These are phyloP conservation scores for Arthrobotrys iridis DNA, from an alignment of 2,329 filamentous ascomycete species.

Conservation along the genomic window DNA sequence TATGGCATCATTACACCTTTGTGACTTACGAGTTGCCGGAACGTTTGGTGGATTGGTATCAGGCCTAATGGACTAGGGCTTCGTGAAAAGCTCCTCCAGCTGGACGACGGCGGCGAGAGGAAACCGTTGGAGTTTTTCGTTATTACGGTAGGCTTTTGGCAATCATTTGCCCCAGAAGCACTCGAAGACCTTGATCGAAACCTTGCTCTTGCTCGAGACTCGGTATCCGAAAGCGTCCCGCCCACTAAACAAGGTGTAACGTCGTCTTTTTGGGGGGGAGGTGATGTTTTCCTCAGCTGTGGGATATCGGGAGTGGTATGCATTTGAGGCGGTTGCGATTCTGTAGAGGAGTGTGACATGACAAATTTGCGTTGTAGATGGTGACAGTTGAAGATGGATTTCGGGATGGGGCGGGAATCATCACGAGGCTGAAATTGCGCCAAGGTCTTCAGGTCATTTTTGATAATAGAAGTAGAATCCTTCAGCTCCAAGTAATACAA, in stretches of 20 bases:
- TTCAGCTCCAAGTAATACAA: not conserved
- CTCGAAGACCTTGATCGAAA: constrained; percentile 42
- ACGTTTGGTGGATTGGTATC: constrained; percentile 93
- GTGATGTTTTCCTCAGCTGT: constrained; percentile 40
- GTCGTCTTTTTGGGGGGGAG: constrained; percentile 27
- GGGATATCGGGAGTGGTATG: constrained; percentile 30
- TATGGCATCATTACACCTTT: not conserved
- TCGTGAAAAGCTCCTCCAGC: constrained; percentile 86
- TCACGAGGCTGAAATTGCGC: not conserved
- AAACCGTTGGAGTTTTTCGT: constrained; percentile 23
- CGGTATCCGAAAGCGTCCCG: constrained; percentile 32
- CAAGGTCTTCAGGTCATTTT: constrained; percentile 13
- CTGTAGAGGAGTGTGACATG: constrained; percentile 16
- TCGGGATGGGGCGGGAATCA: constrained; percentile 23
- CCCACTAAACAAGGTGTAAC: not conserved
- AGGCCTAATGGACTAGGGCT: constrained; percentile 92
- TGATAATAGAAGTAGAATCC: not conserved
- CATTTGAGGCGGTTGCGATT: constrained; percentile 22
- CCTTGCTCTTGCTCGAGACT: constrained; percentile 43
- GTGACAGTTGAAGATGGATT: constrained; percentile 1
- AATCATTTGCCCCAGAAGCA: not conserved
- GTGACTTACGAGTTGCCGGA: constrained; percentile 78
- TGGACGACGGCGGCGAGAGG: constrained; percentile 59
- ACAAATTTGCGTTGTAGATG: not conserved
- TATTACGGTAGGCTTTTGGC: not conserved